Conservation (phyloP, 139 green algal species). For the Chara braunii region DNA sequence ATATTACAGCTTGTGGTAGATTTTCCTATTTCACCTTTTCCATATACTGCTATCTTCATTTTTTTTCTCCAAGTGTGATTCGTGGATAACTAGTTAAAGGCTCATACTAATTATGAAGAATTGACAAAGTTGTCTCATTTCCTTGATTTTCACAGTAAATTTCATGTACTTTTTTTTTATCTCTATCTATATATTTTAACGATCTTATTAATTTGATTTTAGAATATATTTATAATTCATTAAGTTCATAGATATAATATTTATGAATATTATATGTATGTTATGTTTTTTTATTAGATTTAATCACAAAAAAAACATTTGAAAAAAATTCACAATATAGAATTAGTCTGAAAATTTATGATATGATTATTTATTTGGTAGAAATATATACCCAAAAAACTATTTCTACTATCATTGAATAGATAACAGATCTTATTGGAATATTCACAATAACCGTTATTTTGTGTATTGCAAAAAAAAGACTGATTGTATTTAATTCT, state of each 20-base stretch:
- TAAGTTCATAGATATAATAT: background rate
- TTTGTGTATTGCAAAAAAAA: conserved; percentile 28
- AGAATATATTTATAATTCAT: background rate
- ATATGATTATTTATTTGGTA: background rate
- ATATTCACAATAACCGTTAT: conserved; percentile 40
- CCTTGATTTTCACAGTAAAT: too few species aligned
- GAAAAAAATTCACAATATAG: background rate
- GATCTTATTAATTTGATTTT: background rate
- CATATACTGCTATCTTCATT: too few species aligned
- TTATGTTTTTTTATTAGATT: background rate
- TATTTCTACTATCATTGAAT: background rate
- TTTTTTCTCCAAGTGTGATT: too few species aligned
- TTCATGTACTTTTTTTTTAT: background rate
- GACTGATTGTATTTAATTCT: conserved; percentile 56
- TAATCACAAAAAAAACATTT: background rate
- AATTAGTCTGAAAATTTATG: background rate
- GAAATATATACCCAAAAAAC: background rate
- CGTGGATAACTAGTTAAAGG: too few species aligned
- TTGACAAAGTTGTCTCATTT: too few species aligned
- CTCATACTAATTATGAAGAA: too few species aligned
- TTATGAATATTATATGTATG: background rate
- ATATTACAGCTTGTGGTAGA: too few species aligned
- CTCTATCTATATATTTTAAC: background rate
- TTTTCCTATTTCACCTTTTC: too few species aligned
- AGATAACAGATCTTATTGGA: conserved; percentile 43